Evolutionary conservation across 257 asterid genomes (phyloP).

Genomic region (Petrea volubilis): DNA sequence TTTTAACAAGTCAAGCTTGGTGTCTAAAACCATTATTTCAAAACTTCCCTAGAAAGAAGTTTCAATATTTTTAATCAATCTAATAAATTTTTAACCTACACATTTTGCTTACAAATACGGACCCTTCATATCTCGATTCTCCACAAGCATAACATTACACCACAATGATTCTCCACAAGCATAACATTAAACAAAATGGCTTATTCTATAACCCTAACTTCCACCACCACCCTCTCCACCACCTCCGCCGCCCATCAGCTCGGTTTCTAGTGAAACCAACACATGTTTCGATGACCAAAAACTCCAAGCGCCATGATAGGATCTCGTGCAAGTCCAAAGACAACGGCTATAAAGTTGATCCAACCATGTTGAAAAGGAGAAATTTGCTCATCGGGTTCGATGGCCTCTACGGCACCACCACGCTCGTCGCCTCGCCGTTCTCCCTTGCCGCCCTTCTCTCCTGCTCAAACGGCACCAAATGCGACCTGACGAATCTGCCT

Average conservation of each 20-base stretch:
- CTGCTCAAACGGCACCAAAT: conserved; percentile 65
- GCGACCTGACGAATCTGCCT: conserved; percentile 74
- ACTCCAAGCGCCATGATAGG: conserved; percentile 20
- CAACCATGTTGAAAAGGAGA: conserved; percentile 49
- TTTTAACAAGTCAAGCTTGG: too few relatives aligned
- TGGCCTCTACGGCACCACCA: conserved; percentile 68
- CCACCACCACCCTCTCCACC: conserved; percentile 27
- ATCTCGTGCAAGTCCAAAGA: conserved; percentile 51
- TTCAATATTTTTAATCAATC: too few relatives aligned
- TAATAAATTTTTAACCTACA: too few relatives aligned
- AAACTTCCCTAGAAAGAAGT: too few relatives aligned
- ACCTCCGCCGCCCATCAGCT: conserved; percentile 15
- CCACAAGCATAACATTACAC: background rate
- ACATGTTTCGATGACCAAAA: conserved; percentile 17
- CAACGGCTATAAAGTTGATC: conserved; percentile 16
- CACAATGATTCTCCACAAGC: too few relatives aligned
- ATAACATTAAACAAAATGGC: conserved; percentile 60
- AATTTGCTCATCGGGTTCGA: conserved; percentile 64
- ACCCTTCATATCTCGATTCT: too few relatives aligned
- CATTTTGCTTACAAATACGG: too few relatives aligned
- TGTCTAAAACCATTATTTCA: too few relatives aligned
- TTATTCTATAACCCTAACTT: conserved; percentile 34
- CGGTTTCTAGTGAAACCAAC: conserved; percentile 24
- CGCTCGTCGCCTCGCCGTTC: conserved; percentile 43
- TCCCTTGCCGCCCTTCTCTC: conserved; percentile 59